phyloP scores from a whole-genome alignment of 768 basidiomycete genomes.

The Boletus reticuloceps region DNA sequence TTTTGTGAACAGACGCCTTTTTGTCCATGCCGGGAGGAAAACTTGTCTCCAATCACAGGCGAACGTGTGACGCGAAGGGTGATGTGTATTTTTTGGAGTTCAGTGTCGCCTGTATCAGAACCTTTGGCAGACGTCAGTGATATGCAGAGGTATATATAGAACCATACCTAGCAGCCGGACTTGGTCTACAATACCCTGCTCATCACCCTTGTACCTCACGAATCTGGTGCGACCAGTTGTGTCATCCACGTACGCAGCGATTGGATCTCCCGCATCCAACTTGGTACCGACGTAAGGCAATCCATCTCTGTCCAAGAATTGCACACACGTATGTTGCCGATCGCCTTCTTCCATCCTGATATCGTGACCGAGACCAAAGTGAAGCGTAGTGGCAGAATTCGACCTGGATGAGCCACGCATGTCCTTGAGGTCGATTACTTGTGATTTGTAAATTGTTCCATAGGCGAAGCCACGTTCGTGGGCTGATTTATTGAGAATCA shows the following conservation, averaged over 20 bases:
- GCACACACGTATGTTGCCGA: conserved; percentile 40
- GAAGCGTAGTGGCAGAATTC: conserved; percentile 60
- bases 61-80: conserved; percentile 91
- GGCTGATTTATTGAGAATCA: conserved; percentile 99
- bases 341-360: conserved; percentile 53
- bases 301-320: conserved; percentile 78
- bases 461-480: conserved; percentile 98
- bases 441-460: conserved; percentile 94
- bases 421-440: conserved; percentile 87
- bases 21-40: conserved; percentile 97
- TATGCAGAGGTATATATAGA: neutral
- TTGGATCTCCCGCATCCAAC: conserved; percentile 69
- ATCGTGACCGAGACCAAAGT: conserved; percentile 87
- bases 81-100: conserved; percentile 90
- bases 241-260: conserved; percentile 88
- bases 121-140: conserved; percentile 43
- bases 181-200: conserved; percentile 83
- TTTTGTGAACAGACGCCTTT: conserved; percentile 99
- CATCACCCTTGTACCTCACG: conserved; percentile 97
- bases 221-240: conserved; percentile 77
- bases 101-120: conserved; percentile 81
- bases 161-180: conserved; percentile 82
- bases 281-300: conserved; percentile 74
- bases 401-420: conserved; percentile 64
- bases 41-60: conserved; percentile 99